Conservation (phyloP, 805 yeast genomes). For the Kodamaea restingae region DNA sequence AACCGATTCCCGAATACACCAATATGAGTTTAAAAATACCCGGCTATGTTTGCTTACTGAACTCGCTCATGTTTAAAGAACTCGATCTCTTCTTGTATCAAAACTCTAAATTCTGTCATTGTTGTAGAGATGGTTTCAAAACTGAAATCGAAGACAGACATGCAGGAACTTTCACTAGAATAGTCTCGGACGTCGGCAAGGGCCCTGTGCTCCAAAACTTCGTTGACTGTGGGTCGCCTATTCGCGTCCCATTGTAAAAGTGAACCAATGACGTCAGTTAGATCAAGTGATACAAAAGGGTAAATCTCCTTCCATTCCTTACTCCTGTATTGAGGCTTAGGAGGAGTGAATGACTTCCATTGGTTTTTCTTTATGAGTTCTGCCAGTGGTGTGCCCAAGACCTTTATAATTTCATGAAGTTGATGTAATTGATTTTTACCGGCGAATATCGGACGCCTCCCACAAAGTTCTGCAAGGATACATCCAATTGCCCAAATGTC, state of each 20-base stretch:
- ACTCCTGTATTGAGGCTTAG: constrained; percentile 36
- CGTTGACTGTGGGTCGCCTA: constrained; percentile 47
- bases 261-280: constrained; percentile 48
- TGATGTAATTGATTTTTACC: constrained; percentile 75
- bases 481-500: constrained; percentile 97
- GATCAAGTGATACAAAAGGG: constrained; percentile 56
- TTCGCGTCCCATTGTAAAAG: constrained; percentile 65
- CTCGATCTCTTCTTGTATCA: constrained; percentile 20
- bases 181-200: constrained; percentile 49
- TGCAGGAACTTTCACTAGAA: constrained; percentile 53
- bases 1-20: too few relatives aligned
- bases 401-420: constrained; percentile 58
- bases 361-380: constrained; percentile 32
- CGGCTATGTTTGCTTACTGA: too few relatives aligned
- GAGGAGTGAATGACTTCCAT: constrained; percentile 33
- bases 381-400: constrained; percentile 67
- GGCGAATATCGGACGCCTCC: constrained; percentile 72
- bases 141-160: constrained; percentile 55
- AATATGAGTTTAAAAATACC: too few relatives aligned
- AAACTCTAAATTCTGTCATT: constrained; percentile 13
- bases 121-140: constrained; percentile 46
- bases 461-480: constrained; percentile 79
- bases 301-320: constrained; percentile 50
- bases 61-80: constrained; percentile 14
- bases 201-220: constrained; percentile 56